Conservation (phyloP, 305 asterid genomes). For the Plantago rigida region DNA sequence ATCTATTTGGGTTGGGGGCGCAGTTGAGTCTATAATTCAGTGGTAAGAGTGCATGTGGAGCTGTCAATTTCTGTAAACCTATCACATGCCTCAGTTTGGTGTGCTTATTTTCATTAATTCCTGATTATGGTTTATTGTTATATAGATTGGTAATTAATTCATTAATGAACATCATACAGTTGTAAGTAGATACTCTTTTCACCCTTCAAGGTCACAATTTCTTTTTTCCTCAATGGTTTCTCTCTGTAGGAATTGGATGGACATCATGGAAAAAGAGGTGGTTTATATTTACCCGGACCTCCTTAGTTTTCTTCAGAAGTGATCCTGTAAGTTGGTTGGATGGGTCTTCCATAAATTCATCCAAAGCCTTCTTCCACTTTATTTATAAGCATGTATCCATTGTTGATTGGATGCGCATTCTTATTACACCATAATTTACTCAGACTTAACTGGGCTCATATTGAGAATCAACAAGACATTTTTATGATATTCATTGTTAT, state of each 20-base stretch:
- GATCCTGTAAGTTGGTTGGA: slow-evolving; percentile 72
- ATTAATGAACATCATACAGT: too few species aligned
- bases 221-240: slow-evolving; percentile 12
- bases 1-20: background rate
- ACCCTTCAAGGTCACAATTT: background rate
- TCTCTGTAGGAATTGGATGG: slow-evolving; percentile 84
- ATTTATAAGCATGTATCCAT: background rate
- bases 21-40: background rate
- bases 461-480: background rate
- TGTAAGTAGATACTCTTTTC: slow-evolving; percentile 9
- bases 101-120: too few species aligned
- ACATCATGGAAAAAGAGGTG: slow-evolving; percentile 99
- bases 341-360: background rate
- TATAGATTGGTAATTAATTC: background rate
- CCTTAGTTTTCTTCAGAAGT: slow-evolving; percentile 94
- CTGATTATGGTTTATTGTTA: background rate
- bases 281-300: slow-evolving; percentile 90
- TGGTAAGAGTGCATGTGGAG: background rate
- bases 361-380: slow-evolving; percentile 9
- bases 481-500: background rate
- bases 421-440: slow-evolving; percentile 3
- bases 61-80: background rate
- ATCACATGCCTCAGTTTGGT: background rate
- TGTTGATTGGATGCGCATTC: slow-evolving; percentile 7
- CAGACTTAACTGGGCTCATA: background rate